A percentile compares a stretch with the other conserved stretches of the same genome.
Evolutionary conservation across 1,284 basidiomycete genomes (phyloP).

Genomic region (Ustilago cynodontis): DNA sequence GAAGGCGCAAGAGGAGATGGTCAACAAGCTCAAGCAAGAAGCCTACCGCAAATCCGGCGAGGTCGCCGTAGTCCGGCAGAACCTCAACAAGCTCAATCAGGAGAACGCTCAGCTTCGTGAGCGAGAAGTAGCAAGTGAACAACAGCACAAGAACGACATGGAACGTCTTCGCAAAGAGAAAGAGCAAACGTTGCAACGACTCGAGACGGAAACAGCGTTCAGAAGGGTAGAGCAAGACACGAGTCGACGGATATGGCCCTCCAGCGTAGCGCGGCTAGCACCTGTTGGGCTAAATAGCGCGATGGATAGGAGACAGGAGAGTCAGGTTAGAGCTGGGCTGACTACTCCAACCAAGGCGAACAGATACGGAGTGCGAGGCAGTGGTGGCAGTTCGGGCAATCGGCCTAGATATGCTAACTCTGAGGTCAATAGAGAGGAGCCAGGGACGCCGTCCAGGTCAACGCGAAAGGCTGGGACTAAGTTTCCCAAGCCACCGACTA

Average conservation of each 20-base stretch:
- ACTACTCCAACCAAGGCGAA: conserved; percentile 46
- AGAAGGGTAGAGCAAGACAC: conserved; percentile 63
- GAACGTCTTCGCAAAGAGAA: conserved; percentile 56
- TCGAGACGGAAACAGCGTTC: conserved; percentile 59
- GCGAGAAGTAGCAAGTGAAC: conserved; percentile 46
- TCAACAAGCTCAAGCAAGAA: conserved; percentile 43
- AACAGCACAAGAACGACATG: conserved; percentile 44
- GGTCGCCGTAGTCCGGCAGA: conserved; percentile 57
- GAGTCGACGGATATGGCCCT: conserved; percentile 57
- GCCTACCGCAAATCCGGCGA: conserved; percentile 58
- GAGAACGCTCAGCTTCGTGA: conserved; percentile 54
- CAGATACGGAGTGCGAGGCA: conserved; percentile 20
- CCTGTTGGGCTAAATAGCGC: conserved; percentile 27
- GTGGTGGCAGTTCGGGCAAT: conserved; percentile 36
- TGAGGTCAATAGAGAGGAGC: conserved; percentile 27
- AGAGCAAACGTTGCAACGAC: conserved; percentile 47
- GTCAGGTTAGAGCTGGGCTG: conserved; percentile 44
- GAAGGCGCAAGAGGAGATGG: conserved; percentile 47
- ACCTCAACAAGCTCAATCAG: conserved; percentile 52
- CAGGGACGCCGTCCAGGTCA: conserved; percentile 36
- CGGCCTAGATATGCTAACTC: conserved; percentile 24
- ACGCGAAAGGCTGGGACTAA: conserved; percentile 15
- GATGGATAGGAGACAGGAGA: conserved; percentile 36
- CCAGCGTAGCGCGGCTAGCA: conserved; percentile 48
- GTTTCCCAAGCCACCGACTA: conserved; percentile 25